Percentiles rank a stretch among this genome's conserved stretches.
Conservation (phyloP, 306 rosid genomes). For the Trichosanthes truncata region DNA sequence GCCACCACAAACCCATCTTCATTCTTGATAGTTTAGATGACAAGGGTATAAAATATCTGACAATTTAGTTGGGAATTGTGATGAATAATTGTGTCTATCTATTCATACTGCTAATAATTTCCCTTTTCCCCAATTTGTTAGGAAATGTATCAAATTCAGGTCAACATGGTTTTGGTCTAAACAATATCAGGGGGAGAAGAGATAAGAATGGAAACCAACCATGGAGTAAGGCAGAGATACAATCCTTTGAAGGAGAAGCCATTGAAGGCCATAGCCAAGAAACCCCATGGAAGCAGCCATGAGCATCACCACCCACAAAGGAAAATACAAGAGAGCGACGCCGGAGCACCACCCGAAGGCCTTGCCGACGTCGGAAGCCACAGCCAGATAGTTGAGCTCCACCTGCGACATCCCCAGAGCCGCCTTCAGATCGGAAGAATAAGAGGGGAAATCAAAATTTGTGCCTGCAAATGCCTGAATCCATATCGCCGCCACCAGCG, state of each 20-base stretch:
- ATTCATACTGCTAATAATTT: not conserved
- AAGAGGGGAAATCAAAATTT: conserved; percentile 83
- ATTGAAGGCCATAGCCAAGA: conserved; percentile 73
- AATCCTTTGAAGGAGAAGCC: conserved; percentile 51
- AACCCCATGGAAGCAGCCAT: conserved; percentile 72
- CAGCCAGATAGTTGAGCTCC: conserved; percentile 64
- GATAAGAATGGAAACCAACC: conserved; percentile 25
- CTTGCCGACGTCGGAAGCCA: conserved; percentile 83
- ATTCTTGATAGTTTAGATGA: not conserved
- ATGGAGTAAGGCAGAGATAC: conserved; percentile 56
- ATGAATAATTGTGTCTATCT: not conserved
- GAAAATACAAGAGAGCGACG: conserved; percentile 51
- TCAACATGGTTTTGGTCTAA: not conserved
- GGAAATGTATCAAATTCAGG: not conserved
- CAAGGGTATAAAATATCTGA: not conserved
- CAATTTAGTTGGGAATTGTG: not conserved
- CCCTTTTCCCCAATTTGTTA: not conserved
- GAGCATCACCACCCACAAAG: conserved; percentile 51
- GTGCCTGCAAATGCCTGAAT: conserved; percentile 89
- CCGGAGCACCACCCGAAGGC: conserved; percentile 90
- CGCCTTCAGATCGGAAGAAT: conserved; percentile 59
- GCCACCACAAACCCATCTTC: not conserved
- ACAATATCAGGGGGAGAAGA: not conserved
- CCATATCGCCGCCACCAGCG: conserved; percentile 78
- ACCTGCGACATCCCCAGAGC: conserved; percentile 63